Evolutionary conservation across 106 monocot genomes (phyloP), one percentile per base, ranked within the genome.

Genomic region (Xerophyta viscosa): DNA sequence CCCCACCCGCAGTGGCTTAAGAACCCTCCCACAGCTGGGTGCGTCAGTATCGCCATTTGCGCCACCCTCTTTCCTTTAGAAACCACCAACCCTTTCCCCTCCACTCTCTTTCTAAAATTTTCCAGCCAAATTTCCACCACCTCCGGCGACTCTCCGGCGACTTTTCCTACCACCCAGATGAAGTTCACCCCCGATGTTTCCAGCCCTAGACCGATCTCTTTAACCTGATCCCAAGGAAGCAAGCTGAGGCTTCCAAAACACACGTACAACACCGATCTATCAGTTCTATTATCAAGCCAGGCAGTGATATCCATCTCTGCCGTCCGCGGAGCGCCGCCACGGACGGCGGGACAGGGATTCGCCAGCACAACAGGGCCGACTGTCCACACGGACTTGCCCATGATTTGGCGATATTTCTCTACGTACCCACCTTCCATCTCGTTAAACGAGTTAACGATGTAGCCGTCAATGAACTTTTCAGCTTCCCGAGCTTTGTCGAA

Each of bases 1-100:
- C 48, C 48, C 48, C 48, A 48, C 1, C 48, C 48, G 24, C 48
- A 48, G 24, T 48, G 48, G 48, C 19, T 48, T 21, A 48, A 48
- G 20, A 48, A 48, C 6, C 48, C 48, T 2, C 24, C 24, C 19
- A 48, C 48, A 6, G 48, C 19, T 20, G 2, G 20, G 20, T 48
- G 48, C 7, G 7, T 48, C 48, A 48, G 48, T 20, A 48, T 20
- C 24, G 20, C 6, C 8, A 48, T 14, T 20, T 48, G 48, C 12
- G 48, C 17, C 24, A 21, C 48, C 2, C 48, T 3, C 4, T 20
- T 8, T 12, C 48, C 20, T 8, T 7, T 2, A 5, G 33, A 33
- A 11, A 33, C 33, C 12, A 48, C 24, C 2, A 48, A 1, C 24
- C 48, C 48, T 5, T 21, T 12, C 2, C 20, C 12, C 20, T 20